Conservation (phyloP, 495 filamentous ascomycete genomes). For the Choiromyces venosus region DNA sequence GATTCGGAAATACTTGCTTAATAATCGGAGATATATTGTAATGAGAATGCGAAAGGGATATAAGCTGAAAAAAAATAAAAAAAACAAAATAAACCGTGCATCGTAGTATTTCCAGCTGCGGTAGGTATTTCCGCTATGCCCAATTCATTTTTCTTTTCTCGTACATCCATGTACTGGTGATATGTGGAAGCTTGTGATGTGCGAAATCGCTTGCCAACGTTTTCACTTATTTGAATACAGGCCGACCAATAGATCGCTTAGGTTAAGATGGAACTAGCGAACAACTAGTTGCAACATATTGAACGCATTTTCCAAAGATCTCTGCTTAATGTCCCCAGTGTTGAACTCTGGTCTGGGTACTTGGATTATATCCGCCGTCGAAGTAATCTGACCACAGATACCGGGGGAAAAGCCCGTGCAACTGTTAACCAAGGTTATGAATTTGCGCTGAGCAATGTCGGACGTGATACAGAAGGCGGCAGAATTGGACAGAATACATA, state of each 20-base stretch:
- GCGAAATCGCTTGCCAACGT: neutral
- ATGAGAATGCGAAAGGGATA: too few relatives aligned
- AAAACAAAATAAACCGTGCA: too few relatives aligned
- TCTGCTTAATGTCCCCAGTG: slow-evolving; percentile 66
- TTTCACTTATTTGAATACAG: slow-evolving; percentile 48
- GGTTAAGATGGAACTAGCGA: slow-evolving; percentile 76
- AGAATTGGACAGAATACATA: slow-evolving; percentile 90
- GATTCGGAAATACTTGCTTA: too few relatives aligned
- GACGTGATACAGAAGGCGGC: slow-evolving; percentile 86
- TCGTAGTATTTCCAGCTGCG: slow-evolving; percentile 77
- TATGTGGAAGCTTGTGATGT: slow-evolving; percentile 26
- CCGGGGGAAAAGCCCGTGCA: slow-evolving; percentile 64
- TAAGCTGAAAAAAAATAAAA: too few relatives aligned
- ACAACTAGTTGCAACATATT: slow-evolving; percentile 66
- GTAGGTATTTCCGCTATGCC: slow-evolving; percentile 55
- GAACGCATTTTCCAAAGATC: slow-evolving; percentile 76
- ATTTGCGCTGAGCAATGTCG: slow-evolving; percentile 79
- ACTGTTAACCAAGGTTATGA: slow-evolving; percentile 81
- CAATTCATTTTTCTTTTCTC: slow-evolving; percentile 3
- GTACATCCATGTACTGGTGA: slow-evolving; percentile 12
- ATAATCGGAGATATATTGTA: too few relatives aligned
- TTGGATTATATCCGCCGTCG: slow-evolving; percentile 88
- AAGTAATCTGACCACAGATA: slow-evolving; percentile 77
- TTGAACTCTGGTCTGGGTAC: slow-evolving; percentile 90
- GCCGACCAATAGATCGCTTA: slow-evolving; percentile 85